A percentile compares a stretch with the other conserved stretches of the same genome.
These are phyloP conservation scores for Gastrodia elata DNA, from an alignment of 106 monocot species.

Conservation along the genomic window DNA sequence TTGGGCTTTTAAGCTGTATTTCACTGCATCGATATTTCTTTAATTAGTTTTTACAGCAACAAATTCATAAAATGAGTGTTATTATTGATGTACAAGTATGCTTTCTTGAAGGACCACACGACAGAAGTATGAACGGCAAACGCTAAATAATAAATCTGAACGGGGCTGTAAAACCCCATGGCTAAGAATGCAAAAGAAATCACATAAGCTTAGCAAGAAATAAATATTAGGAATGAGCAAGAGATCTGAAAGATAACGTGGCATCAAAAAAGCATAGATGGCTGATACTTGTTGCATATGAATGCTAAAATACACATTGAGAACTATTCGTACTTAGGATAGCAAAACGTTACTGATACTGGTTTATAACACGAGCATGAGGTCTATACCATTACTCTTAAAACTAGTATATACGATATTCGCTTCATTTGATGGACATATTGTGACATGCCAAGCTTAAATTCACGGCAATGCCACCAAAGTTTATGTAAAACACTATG, in stretches of 20 bases:
- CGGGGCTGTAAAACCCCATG: neutral
- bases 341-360: no score
- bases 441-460: no score
- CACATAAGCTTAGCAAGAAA: neutral
- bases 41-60: neutral
- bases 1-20: conserved; percentile 92
- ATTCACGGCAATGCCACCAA: no score
- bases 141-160: neutral
- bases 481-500: no score
- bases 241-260: neutral
- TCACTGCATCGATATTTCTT: conserved; percentile 41
- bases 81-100: neutral
- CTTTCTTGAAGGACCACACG: neutral
- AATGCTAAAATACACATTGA: no score
- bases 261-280: neutral
- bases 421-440: no score
- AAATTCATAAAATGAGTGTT: neutral
- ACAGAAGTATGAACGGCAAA: neutral
- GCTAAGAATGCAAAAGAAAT: neutral
- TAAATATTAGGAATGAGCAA: neutral
- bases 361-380: no score
- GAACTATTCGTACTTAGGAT: no score
- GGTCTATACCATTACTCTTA: no score
- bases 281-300: no score
- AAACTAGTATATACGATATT: no score